A percentile compares a stretch with the other conserved stretches of the same genome.
Evolutionary conservation across 768 basidiomycete genomes (phyloP).

Genomic region (Kwoniella dejecticola): DNA sequence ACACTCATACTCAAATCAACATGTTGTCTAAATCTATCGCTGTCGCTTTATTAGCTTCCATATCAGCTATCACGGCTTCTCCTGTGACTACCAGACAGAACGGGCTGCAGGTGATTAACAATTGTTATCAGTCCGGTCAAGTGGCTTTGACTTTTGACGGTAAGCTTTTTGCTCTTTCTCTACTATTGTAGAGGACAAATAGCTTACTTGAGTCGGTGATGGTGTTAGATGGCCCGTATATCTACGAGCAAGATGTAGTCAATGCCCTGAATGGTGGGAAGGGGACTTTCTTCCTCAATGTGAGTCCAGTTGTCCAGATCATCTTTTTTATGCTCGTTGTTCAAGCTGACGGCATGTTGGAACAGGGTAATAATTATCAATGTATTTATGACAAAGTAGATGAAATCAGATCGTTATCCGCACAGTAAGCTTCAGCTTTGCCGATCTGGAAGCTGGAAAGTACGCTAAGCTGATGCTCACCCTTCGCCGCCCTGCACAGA

Average conservation of each 20-base stretch:
- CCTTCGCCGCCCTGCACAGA: conserved; percentile 3
- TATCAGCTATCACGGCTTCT: conserved; percentile 6
- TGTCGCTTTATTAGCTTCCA: conserved; percentile 5
- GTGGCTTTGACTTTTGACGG: conserved; percentile 55
- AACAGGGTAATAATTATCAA: conserved; percentile 52
- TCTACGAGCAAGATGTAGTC: conserved; percentile 40
- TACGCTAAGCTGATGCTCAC: too few relatives aligned
- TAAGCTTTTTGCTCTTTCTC: conserved; percentile 17
- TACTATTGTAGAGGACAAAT: neutral
- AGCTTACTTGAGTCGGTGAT: neutral
- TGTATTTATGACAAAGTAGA: conserved; percentile 54
- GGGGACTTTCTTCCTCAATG: conserved; percentile 55
- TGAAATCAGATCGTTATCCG: conserved; percentile 39
- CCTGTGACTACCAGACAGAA: conserved; percentile 25
- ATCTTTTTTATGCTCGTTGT: neutral
- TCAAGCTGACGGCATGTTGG: neutral
- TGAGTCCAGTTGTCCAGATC: too few relatives aligned
- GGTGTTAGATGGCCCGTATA: conserved; percentile 47
- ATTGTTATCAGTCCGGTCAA: conserved; percentile 44
- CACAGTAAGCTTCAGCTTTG: conserved; percentile 26
- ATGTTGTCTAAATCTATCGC: conserved; percentile 16
- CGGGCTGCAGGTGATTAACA: conserved; percentile 40
- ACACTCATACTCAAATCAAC: conserved; percentile 5
- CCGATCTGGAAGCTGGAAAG: neutral
- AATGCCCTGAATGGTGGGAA: conserved; percentile 38